Evolutionary conservation across 2,329 filamentous ascomycete species (phyloP), one percentile per base, ranked within the genome.

Genomic region (Elsinoe arachidis): DNA sequence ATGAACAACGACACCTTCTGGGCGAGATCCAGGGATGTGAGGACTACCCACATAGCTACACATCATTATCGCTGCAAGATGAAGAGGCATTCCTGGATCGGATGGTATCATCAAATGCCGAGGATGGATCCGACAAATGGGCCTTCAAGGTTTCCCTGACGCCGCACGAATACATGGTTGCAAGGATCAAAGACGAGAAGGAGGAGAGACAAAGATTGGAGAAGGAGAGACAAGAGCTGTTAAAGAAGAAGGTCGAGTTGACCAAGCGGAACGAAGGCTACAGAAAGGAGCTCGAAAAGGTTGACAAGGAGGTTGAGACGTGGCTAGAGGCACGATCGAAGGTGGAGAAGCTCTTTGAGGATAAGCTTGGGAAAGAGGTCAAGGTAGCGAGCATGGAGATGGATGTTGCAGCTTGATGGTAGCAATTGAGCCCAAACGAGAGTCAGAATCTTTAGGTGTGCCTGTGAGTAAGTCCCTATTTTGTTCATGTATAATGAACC

Each of bases 21-120:
- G 88, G 88, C 51, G 93, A 99, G 73, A 97, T 99, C 60, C 78
- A 82, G 0, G 90, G 88, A 7, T 97, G 93, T 70, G 88, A 96
- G 69, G 87, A 85, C 54, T 96, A 95, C 58, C 92, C 88, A 63
- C 92, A 99, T 74, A 89, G 88, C 62, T 96, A 96, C 70, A 83
- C 85, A 62, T 83, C 88, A 60, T 81, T 99, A 2, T 91, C 92
- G 6, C 78, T 99, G 54, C 85, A 95, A n/a, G 78, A 89, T 0
- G 79, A 85, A 30, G 87, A 93, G 51, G 86, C 95, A 55, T 97
- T 96, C 64, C 77, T 96, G 0, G 77, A 80, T 0, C 49, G 49
- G 5, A 34, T 21, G 49, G 11, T 26, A 2, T 17, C 26, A 14
- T 73, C 84, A 33, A 84, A 90, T 61, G 90, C 91, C 2, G 86